These are phyloP conservation scores for Caloboletus inedulis DNA, from an alignment of 1,284 basidiomycete genomes.

Conservation along the genomic window DNA sequence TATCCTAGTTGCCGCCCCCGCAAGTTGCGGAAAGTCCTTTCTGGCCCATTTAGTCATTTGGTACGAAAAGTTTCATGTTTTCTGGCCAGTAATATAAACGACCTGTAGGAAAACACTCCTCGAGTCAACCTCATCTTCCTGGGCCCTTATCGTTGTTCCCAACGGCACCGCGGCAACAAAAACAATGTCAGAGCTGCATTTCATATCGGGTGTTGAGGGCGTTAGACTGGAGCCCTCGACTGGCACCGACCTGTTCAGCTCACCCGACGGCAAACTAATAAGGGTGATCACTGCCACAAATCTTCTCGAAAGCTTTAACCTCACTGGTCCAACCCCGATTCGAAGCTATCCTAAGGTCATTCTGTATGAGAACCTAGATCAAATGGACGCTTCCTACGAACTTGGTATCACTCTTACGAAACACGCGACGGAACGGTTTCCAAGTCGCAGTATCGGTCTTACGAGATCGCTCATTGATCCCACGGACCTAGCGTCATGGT, in stretches of 20 bases:
- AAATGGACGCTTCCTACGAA: constrained; percentile 83
- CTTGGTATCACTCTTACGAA: constrained; percentile 71
- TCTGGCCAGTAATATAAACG: constrained; percentile 12
- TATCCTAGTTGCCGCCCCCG: constrained; percentile 79
- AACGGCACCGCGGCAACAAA: constrained; percentile 48
- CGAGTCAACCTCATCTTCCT: constrained; percentile 38
- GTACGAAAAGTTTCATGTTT: constrained; percentile 41
- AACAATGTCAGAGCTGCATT: constrained; percentile 48
- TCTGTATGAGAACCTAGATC: constrained; percentile 85
- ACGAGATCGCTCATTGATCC: constrained; percentile 81
- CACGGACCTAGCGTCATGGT: constrained; percentile 79
- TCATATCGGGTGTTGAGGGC: constrained; percentile 39
- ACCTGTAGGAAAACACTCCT: constrained; percentile 47
- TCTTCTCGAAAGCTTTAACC: constrained; percentile 39
- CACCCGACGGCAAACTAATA: constrained; percentile 42
- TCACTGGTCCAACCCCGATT: constrained; percentile 28
- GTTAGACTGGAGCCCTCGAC: constrained; percentile 45
- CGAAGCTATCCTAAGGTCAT: constrained; percentile 59
- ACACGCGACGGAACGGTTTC: constrained; percentile 54
- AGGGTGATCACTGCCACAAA: constrained; percentile 53
- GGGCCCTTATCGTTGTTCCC: constrained; percentile 58
- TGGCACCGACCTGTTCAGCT: constrained; percentile 33
- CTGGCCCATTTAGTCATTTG: constrained; percentile 70
- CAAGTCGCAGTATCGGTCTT: constrained; percentile 77
- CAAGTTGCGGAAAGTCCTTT: constrained; percentile 79